Conservation (phyloP, 768 basidiomycete species). For the Coprinopsis strossmayeri region DNA sequence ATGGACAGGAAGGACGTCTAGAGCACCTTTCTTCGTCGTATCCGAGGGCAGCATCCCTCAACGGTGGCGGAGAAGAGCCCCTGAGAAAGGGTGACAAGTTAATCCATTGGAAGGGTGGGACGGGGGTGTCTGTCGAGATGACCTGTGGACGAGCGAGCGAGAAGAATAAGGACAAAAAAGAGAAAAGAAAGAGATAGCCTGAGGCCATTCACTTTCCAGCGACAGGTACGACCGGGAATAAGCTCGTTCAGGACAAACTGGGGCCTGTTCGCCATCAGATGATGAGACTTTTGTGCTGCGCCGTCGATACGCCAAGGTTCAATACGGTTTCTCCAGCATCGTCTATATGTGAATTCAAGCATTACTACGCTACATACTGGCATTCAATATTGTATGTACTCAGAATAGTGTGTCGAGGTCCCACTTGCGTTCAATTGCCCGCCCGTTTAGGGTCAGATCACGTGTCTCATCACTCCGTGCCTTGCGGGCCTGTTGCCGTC, state of each 20-base stretch:
- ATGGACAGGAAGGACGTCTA: constrained; percentile 5
- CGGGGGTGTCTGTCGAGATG: constrained; percentile 45
- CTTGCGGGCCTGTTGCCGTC: background rate
- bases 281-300: no score
- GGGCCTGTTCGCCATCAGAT: no score
- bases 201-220: constrained; percentile 24
- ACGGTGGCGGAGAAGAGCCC: constrained; percentile 52
- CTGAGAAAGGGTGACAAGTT: constrained; percentile 53
- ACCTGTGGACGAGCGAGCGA: constrained; percentile 31
- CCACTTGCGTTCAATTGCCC: no score
- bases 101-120: constrained; percentile 72
- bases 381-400: no score
- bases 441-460: no score
- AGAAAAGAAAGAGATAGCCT: constrained; percentile 17
- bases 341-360: no score
- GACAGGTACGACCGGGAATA: background rate
- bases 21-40: constrained; percentile 40
- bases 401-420: no score
- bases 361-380: no score
- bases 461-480: no score
- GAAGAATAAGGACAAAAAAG: constrained; percentile 21
- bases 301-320: no score
- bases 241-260: constrained; percentile 1
- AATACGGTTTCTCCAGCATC: background rate
- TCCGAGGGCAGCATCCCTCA: constrained; percentile 70